These are phyloP conservation scores for Daldinia concentrica DNA, from an alignment of 495 filamentous ascomycete genomes.

Conservation along the genomic window DNA sequence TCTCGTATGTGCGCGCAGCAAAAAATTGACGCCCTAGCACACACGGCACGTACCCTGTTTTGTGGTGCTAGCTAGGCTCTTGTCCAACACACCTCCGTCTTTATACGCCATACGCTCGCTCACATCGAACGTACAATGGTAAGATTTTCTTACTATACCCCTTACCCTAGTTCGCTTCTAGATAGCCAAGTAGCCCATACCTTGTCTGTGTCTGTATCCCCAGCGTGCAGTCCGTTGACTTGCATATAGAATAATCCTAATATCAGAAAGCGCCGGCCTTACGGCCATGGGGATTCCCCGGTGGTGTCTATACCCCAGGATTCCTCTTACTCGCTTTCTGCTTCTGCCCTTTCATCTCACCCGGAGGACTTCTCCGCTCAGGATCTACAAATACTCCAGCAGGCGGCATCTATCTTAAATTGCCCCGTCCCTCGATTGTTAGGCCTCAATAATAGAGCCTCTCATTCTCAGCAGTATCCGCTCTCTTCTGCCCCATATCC, in stretches of 20 bases:
- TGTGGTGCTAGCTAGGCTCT: constrained; percentile 44
- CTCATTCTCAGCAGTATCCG: constrained; percentile 37
- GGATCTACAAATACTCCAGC: constrained; percentile 54
- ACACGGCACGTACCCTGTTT: constrained; percentile 40
- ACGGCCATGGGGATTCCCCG: constrained; percentile 53
- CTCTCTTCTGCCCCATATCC: constrained; percentile 32
- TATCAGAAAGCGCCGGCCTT: constrained; percentile 59
- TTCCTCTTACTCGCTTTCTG: constrained; percentile 45
- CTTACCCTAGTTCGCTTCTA: constrained; percentile 30
- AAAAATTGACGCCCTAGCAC: constrained; percentile 26
- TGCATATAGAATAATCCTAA: constrained; percentile 58
- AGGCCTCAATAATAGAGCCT: constrained; percentile 43
- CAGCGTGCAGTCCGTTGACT: constrained; percentile 57
- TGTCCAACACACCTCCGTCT: constrained; percentile 51
- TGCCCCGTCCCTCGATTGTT: constrained; percentile 43
- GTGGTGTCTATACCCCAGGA: constrained; percentile 52
- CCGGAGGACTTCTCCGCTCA: constrained; percentile 46
- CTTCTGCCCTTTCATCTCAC: constrained; percentile 42
- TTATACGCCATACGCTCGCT: constrained; percentile 33
- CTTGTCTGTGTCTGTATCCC: constrained; percentile 23
- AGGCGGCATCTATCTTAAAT: constrained; percentile 47
- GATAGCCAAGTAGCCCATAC: constrained; percentile 45
- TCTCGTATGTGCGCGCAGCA: constrained; percentile 41
- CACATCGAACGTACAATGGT: constrained; percentile 54
- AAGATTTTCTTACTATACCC: constrained; percentile 54